Conservation (phyloP, 768 basidiomycete genomes). For the Tephrocybe rancida region DNA sequence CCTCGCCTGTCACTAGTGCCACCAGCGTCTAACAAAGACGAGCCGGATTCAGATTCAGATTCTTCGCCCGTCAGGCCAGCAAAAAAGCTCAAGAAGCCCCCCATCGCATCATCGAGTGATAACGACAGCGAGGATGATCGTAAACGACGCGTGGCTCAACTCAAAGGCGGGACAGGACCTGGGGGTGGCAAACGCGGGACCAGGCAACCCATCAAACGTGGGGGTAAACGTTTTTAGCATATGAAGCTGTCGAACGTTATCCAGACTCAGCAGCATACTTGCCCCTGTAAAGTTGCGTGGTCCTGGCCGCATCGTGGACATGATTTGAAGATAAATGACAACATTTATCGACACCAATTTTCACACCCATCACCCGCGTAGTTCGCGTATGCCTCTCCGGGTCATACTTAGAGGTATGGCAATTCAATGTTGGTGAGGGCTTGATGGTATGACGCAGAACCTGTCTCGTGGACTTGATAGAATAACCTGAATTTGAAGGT, state of each 20-base stretch:
- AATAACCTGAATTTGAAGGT: no score
- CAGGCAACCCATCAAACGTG: conserved; percentile 76
- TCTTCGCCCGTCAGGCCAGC: conserved; percentile 51
- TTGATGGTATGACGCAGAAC: no score
- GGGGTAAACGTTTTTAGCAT: conserved; percentile 70
- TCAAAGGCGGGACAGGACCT: conserved; percentile 38
- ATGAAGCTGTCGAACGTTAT: not conserved
- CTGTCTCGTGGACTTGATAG: no score
- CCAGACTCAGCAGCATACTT: not conserved
- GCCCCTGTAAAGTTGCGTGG: not conserved
- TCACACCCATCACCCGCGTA: no score
- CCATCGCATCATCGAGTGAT: conserved; percentile 40
- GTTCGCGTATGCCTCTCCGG: no score
- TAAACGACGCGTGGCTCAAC: conserved; percentile 41
- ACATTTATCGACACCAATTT: no score
- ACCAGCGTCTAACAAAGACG: conserved; percentile 8
- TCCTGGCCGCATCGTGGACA: no score
- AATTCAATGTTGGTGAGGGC: no score
- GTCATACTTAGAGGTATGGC: no score
- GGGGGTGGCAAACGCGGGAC: conserved; percentile 46
- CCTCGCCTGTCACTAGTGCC: conserved; percentile 1
- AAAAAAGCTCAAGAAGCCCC: conserved; percentile 53
- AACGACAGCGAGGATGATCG: conserved; percentile 63
- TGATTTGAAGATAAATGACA: no score
- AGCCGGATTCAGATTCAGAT: conserved; percentile 53